Evolutionary conservation across 768 basidiomycete genomes (phyloP), one percentile per base, ranked within the genome.

Genomic region (Mycena metata): DNA sequence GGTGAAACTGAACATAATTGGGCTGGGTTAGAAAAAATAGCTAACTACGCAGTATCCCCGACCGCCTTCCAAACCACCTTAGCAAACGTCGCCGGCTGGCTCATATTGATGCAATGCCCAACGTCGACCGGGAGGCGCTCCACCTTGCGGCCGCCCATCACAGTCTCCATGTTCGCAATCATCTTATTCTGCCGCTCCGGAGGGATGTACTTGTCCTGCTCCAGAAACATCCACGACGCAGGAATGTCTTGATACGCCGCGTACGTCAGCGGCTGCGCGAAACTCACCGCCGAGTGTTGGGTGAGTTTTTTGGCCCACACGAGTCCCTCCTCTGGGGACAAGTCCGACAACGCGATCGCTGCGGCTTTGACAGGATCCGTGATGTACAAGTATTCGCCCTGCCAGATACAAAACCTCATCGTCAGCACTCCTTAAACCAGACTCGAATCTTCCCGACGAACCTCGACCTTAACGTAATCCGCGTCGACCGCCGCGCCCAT

Each of bases 101-200:
- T 39, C 39, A 39, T 39, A 30, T 51, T 51, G 17, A 51, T 33
- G 24, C 15, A 15, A 24, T 51, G 49, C 24, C 30, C 49, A 57
- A 39, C 56, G 3, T 57, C 12, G 21, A 43, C 56, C 23, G 56
- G 24, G 16, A 42, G 13, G 41, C 56, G 39, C 21, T 57, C 56
- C 12, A 57, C 56, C 7, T 21, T 57, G 39, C 15, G n/a, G 11
- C 42, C 56, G 21, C 56, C 52, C 52, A 54, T 57, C 24, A 26
- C 57, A 36, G 39, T 26, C 23, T 58, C 56, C 56, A 58, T 23
- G 13, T n/a, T 19, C 56, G 41, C 56, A 6, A 58, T 58, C 11
- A 58, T 58, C 23, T 23, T 43, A 23, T 26, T 43, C 42, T 43
- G 24, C 39, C 26, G 5, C 23, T 17, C 26, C 13, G 56, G 56